Evolutionary conservation across 176 grass and related monocot species (phyloP), one percentile per base, ranked within the genome.

Genomic region (Oryza glaberrima): DNA sequence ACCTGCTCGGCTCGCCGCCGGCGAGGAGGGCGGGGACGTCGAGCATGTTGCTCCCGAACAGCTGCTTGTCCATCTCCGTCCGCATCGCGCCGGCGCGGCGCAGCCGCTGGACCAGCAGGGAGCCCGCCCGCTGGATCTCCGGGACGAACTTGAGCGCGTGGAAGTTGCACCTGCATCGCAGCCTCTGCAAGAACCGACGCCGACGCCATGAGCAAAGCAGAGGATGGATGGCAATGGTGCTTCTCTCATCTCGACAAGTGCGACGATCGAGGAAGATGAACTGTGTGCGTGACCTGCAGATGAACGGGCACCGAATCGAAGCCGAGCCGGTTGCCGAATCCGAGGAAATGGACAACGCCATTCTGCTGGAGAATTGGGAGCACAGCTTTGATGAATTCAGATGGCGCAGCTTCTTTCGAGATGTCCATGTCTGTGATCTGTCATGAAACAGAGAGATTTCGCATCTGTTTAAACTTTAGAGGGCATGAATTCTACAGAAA

Each of bases 121-220:
- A 94, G 23, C 93, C 96, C 16, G 85, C 79, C 71, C 61, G 58
- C 83, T 98, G 90, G 78, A 98, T 90, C n/a, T 76, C 75, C 0
- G 96, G 90, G 72, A 85, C 83, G 77, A 95, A 98, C 85, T 95
- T 98, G 72, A 98, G 88, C 2, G 96, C 93, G 72, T 98, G 96
- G 83, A 95, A 94, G 86, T 95, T 98, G 79, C 96, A 98, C 86
- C 92, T 92, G 91, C 96, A 98, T 51, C 96, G 88, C 77, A 98
- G 86, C 65, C 86, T 98, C 96, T 98, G 91, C 81, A 60, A 74
- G 30, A 64, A 63, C 3, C 20, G 48, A 51, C 20, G 4, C 15
- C 34, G 61, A 19, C 23, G 11, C 44, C 20, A 66, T 52, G 30
- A 89, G 11, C 3, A 80, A 63, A 76, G 28, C 76, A 77, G 32